A percentile compares a stretch with the other conserved stretches of the same genome.
Conservation (phyloP, 2,329 filamentous ascomycete species). For the Colletotrichum karsti region DNA sequence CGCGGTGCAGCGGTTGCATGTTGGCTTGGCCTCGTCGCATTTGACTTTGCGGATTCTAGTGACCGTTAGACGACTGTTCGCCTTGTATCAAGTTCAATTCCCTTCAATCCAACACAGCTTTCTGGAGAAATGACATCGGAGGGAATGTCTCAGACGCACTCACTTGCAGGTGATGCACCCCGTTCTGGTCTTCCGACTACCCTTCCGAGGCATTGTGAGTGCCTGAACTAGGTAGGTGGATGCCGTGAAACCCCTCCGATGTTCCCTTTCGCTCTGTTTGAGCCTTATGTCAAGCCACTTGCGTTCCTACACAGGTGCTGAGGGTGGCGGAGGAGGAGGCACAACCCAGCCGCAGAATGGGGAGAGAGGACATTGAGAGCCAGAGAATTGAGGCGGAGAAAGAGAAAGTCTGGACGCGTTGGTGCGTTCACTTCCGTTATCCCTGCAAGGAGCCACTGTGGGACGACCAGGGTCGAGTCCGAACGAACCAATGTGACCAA, state of each 20-base stretch:
- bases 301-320: not conserved
- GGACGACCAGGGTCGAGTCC: not conserved
- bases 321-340: not conserved
- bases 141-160: conserved; percentile 34
- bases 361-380: not conserved
- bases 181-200: conserved; percentile 53
- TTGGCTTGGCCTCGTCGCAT: conserved; percentile 63
- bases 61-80: no score
- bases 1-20: conserved; percentile 59
- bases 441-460: not conserved
- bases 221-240: not conserved
- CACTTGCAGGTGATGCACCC: conserved; percentile 66
- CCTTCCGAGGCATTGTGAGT: conserved; percentile 40
- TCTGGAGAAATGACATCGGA: not conserved
- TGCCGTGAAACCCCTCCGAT: not conserved
- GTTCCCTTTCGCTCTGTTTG: no score
- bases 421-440: not conserved
- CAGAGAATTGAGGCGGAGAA: conserved; percentile 1
- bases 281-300: not conserved
- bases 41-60: conserved; percentile 62
- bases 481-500: not conserved
- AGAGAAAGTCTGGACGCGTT: not conserved
- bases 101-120: no score
- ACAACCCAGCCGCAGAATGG: not conserved
- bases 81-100: no score